Percentiles rank a stretch among this genome's conserved stretches.
Conservation (phyloP, 352 stramenopile genomes). For the Pythium myriotylum region DNA sequence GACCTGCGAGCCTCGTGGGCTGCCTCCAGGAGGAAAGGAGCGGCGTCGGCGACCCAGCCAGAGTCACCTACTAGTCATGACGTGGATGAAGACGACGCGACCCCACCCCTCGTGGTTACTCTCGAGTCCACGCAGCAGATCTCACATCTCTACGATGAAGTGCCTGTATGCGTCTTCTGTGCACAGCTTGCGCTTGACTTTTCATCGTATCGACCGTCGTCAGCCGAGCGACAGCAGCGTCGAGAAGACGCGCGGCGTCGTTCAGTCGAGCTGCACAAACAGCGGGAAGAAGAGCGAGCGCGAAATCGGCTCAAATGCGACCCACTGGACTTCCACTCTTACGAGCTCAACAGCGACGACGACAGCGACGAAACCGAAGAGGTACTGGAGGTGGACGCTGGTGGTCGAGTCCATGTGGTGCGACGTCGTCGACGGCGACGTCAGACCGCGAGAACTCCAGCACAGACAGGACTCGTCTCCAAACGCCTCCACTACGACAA, state of each 20-base stretch:
- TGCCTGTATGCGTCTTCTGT: slow-evolving; percentile 58
- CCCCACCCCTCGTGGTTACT: not conserved
- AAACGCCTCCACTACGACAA: slow-evolving; percentile 65
- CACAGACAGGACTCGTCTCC: slow-evolving; percentile 54
- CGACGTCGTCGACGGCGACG: slow-evolving; percentile 27
- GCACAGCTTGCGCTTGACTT: slow-evolving; percentile 56
- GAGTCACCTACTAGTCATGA: too few relatives aligned
- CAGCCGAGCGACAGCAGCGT: slow-evolving; percentile 4
- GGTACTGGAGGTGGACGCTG: slow-evolving; percentile 40
- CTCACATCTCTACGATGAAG: slow-evolving; percentile 63
- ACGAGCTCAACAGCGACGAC: slow-evolving; percentile 55
- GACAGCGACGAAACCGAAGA: slow-evolving; percentile 53
- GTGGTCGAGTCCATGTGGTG: slow-evolving; percentile 44
- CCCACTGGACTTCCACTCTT: slow-evolving; percentile 53
- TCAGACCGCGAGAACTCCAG: slow-evolving; percentile 30
- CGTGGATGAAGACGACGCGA: not conserved
- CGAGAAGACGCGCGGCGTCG: slow-evolving; percentile 6
- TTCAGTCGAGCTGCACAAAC: slow-evolving; percentile 29
- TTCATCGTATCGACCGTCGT: slow-evolving; percentile 40
- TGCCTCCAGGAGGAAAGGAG: slow-evolving; percentile 1
- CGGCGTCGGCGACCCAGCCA: not conserved
- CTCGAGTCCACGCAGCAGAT: slow-evolving; percentile 28
- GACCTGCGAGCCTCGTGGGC: slow-evolving; percentile 53
- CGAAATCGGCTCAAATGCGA: slow-evolving; percentile 40
- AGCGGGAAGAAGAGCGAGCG: slow-evolving; percentile 26